Evolutionary conservation across 306 rosid genomes (phyloP), one percentile per base, ranked within the genome.

Genomic region (Abrus pulchellus): DNA sequence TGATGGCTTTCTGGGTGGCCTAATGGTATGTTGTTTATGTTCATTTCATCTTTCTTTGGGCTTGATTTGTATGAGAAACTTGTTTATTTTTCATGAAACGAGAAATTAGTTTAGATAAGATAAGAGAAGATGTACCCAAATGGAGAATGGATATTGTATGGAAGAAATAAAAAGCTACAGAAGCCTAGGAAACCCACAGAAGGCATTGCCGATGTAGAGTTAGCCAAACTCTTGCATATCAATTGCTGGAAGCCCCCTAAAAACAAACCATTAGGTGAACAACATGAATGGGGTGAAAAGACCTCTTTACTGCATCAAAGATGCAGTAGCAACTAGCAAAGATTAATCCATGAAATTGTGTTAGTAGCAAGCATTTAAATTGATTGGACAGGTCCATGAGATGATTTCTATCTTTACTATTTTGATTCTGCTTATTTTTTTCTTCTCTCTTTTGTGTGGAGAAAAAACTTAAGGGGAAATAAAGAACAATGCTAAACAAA

Each of bases 1-100:
- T 29, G 97, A 91, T 85, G 97, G 97, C 83, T 84, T 93, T 82
- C 84, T 91, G 0, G 75, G 97, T 10, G 93, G 97, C 65, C 92
- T 90, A 40, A 84, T 93, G 97, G 97, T 91, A 88, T 9, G 87
- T 45, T 66, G 61, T 76, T 69, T 65, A 36, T 80, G 50, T 80
- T 74, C 60, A 57, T 69, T 68, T 33, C 83, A 59, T 72, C 49
- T 83, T 62, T 85, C 69, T 49, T 61, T 72, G 3, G 55, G 50
- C 59, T 38, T 82, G 53, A 30, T 68, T 67, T 33, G 40, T 48
- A 68, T 68, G 55, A 53, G 34, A n/a, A 67, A 50, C 44, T 36
- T 61, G 3, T 50, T 40, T 60, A 44, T 20, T 78, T 82, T 69
- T 59, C 33, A 28, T 28, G 29, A 57, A 74, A 52, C 48, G 72